Evolutionary conservation across 164 flowering plant genomes (phyloP).

Genomic region (Hamamelis virginiana): DNA sequence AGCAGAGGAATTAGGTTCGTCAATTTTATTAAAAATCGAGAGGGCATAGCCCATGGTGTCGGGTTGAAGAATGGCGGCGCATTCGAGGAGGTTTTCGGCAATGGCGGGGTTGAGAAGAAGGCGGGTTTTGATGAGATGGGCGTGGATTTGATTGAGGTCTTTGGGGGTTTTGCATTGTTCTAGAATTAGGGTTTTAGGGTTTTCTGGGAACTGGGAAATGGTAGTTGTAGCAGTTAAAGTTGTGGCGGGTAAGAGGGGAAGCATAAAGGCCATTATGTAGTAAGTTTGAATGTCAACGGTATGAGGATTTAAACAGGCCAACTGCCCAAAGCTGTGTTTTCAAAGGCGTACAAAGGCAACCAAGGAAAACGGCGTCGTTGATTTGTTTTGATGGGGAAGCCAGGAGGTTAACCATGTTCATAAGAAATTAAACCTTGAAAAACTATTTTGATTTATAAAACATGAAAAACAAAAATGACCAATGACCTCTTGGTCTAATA

Average conservation of each 20-base stretch:
- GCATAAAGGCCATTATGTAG: constrained; percentile 7
- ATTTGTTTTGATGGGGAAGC: too few species aligned
- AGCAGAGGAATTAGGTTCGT: constrained; percentile 32
- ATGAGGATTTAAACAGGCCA: too few species aligned
- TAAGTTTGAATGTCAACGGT: not conserved
- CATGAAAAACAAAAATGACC: too few species aligned
- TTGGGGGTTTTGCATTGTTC: constrained; percentile 47
- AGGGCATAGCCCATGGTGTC: constrained; percentile 37
- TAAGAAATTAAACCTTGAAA: too few species aligned
- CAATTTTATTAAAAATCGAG: constrained; percentile 35
- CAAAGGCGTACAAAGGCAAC: too few species aligned
- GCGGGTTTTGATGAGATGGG: constrained; percentile 48
- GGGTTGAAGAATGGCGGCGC: constrained; percentile 38
- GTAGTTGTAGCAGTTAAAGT: constrained; percentile 12
- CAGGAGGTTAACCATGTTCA: too few species aligned
- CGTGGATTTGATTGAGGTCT: constrained; percentile 42
- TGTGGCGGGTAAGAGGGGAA: constrained; percentile 25
- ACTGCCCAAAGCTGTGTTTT: too few species aligned
- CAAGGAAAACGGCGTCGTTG: too few species aligned
- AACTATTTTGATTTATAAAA: too few species aligned
- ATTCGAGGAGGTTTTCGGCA: constrained; percentile 44
- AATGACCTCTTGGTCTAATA: too few species aligned
- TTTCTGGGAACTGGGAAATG: constrained; percentile 30
- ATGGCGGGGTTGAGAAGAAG: constrained; percentile 29
- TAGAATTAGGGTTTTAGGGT: constrained; percentile 39